Evolutionary conservation across 1,139 yeast species (phyloP), one percentile per base, ranked within the genome.

Genomic region (Williopsis jadinii): DNA sequence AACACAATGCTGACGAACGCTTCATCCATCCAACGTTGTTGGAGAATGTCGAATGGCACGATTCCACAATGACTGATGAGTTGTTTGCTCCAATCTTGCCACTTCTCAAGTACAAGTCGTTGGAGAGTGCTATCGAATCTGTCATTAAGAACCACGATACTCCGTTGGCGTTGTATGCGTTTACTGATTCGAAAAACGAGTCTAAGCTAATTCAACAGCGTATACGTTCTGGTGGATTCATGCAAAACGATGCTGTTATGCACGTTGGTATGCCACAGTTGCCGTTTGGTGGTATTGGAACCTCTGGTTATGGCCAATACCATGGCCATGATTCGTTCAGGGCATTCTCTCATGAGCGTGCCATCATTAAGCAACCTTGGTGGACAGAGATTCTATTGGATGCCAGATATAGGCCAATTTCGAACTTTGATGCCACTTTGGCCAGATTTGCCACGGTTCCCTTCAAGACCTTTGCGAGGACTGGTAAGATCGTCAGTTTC

Each of bases 271-370:
- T 85, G 44, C 52, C 70, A n/a, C 71, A 73, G 44, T 76, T 87
- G 8, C 97, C 97, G 28, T 90, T 92, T 63, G 97, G 97, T 34
- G 98, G 98, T 32, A 65, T 88, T 45, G 97, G 97, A 14, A 61
- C 64, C 28, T 85, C 95, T 0, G 98, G 98, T 0, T 64, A 68
- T 42, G 90, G 90, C 11, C 74, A 80, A 29, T 88, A 88, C 64
- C 97, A 90, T 56, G 96, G 97, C 5, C 65, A 63, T 47, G 71
- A 66, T 58, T 85, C 95, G 1, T 82, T 81, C 65, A 71, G 76
- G 43, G 68, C 83, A 12, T 90, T 90, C 56, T 74, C 90, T 4
- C 95, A 87, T 59, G 77, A 75, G 54, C 75, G 95, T 55, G 76
- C 90, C 0, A 68, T 81, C 3, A 61, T 87, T 53, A 74, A 71